phyloP scores from a whole-genome alignment of 495 filamentous ascomycete species.

The Xylaria nigripes region DNA sequence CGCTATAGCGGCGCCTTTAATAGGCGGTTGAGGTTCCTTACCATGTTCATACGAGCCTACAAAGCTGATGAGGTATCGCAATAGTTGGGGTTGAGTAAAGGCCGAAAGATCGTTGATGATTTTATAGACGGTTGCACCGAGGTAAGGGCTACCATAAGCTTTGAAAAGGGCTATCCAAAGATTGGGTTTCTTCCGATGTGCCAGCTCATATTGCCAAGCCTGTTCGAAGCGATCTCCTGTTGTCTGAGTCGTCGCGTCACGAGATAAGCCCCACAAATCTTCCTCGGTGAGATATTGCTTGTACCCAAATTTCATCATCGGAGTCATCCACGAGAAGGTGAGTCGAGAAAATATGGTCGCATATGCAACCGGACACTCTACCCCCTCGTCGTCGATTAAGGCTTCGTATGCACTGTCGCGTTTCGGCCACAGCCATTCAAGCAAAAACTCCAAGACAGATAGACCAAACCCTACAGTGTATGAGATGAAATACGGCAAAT shows the following conservation, averaged over 20 bases:
- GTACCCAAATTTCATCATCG: slow-evolving; percentile 94
- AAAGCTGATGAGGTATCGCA: slow-evolving; percentile 78
- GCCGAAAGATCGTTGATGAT: slow-evolving; percentile 70
- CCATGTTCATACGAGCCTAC: slow-evolving; percentile 65
- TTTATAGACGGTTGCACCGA: slow-evolving; percentile 75
- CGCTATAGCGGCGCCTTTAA: slow-evolving; percentile 81
- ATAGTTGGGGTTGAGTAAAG: slow-evolving; percentile 86
- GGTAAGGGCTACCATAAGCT: slow-evolving; percentile 77
- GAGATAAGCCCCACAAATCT: slow-evolving; percentile 89
- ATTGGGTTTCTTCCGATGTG: slow-evolving; percentile 60
- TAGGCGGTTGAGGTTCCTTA: slow-evolving; percentile 60
- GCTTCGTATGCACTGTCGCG: slow-evolving; percentile 74
- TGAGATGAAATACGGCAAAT: slow-evolving; percentile 67
- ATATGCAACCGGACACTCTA: slow-evolving; percentile 91
- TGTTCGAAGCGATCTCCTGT: slow-evolving; percentile 61
- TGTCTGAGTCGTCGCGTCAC: slow-evolving; percentile 63
- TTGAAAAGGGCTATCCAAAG: slow-evolving; percentile 89
- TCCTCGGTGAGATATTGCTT: slow-evolving; percentile 88
- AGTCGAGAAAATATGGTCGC: slow-evolving; percentile 89
- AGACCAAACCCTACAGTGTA: slow-evolving; percentile 70
- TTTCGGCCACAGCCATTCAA: slow-evolving; percentile 93
- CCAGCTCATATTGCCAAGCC: slow-evolving; percentile 71
- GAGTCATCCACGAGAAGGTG: slow-evolving; percentile 98
- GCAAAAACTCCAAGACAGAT: slow-evolving; percentile 61
- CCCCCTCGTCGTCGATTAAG: slow-evolving; percentile 63